Evolutionary conservation across 306 rosid species (phyloP), one percentile per base, ranked within the genome.

Genomic region (Abrus pulchellus): DNA sequence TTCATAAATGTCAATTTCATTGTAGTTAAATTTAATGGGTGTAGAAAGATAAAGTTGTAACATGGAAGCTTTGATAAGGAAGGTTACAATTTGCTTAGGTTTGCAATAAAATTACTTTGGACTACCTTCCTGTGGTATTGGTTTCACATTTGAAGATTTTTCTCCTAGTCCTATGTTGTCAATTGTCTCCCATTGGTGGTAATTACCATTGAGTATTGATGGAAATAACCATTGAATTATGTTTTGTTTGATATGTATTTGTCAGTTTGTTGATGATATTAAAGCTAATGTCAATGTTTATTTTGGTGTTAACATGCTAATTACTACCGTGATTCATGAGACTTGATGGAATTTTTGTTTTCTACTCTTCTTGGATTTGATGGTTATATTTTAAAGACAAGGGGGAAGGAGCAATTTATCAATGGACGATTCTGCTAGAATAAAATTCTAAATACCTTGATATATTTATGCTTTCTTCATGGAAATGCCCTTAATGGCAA

Each of bases 61-160:
- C 40, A 36, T 28, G 34, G 27, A 13, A 76, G 33, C 63, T 57
- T 47, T 38, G 41, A 13, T 36, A 27, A 62, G 13, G 61, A 59
- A 72, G 75, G 69, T 73, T 50, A 13, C 11, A 64, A 54, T 38
- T 54, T 12, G 13, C 65, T 52, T 63, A 72, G 74, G 28, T 29
- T 9, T 70, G 57, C 53, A 45, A 73, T 61, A 27, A 27, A 50
- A 38, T 49, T 49, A 61, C 11, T 38, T 62, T 49, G 50, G 32
- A 41, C 40, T 45, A 69, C 38, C 83, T 32, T 72, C 76, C 44
- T 48, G 20, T 38, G 48, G 14, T 61, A 71, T 48, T 38, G 48
- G 14, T 61, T 80, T 48, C 72, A 62, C 61, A 61, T 27, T 80
- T 72, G 57, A 62, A 70, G 12, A 70, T 62, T 72, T 60, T 30